phyloP scores from a whole-genome alignment of 2,329 filamentous ascomycete genomes.

The Exophiala lecanii-corni region DNA sequence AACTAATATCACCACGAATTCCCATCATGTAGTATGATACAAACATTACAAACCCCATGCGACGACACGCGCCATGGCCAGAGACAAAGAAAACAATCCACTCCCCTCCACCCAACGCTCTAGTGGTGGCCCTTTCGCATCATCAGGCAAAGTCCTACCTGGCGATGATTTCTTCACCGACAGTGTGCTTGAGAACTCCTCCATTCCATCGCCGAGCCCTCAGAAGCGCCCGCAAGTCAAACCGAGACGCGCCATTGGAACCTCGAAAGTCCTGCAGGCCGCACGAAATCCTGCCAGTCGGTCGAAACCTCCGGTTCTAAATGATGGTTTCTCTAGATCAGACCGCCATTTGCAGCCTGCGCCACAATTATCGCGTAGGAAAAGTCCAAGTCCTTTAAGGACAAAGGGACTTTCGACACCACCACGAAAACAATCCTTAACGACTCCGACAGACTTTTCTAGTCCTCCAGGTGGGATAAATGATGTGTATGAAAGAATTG shows the following conservation, averaged over 20 bases:
- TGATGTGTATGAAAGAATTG: conserved; percentile 38
- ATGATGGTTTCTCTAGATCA: conserved; percentile 15
- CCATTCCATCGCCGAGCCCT: conserved; percentile 21
- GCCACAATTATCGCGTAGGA: conserved; percentile 22
- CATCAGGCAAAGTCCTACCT: conserved; percentile 8
- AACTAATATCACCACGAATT: not conserved
- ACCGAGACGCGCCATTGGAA: conserved; percentile 32
- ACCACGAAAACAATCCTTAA: conserved; percentile 19
- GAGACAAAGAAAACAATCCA: conserved; percentile 24
- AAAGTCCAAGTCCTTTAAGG: conserved; percentile 29
- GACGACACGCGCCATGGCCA: conserved; percentile 21
- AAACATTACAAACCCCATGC: conserved; percentile 7
- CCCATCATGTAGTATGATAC: not conserved
- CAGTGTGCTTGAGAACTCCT: conserved; percentile 26
- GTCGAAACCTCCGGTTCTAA: conserved; percentile 12
- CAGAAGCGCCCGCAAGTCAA: conserved; percentile 15
- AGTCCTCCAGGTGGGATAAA: conserved; percentile 35
- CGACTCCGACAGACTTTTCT: conserved; percentile 32
- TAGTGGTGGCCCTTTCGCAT: conserved; percentile 6
- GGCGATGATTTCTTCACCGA: conserved; percentile 28
- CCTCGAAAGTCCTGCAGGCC: conserved; percentile 36
- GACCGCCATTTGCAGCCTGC: conserved; percentile 17
- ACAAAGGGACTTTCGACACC: conserved; percentile 22
- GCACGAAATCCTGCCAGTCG: conserved; percentile 36
- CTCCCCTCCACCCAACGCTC: conserved; percentile 14